A percentile compares a stretch with the other conserved stretches of the same genome.
phyloP scores from a whole-genome alignment of 176 grass and related monocot species.

The Musa beccarii region DNA sequence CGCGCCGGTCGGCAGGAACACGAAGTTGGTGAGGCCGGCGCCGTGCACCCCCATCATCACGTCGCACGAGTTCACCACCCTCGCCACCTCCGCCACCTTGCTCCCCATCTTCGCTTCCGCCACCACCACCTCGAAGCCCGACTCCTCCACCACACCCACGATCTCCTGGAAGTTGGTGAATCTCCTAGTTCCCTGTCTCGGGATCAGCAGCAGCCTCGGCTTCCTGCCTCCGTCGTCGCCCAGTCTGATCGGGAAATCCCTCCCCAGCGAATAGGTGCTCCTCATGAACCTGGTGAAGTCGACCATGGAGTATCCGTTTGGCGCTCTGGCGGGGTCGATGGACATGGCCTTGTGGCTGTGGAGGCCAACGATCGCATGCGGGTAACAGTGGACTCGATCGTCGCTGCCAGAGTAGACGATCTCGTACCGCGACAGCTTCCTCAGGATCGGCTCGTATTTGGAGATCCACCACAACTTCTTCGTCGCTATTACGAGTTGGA shows the following conservation, averaged over 20 bases:
- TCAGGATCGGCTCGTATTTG: background rate
- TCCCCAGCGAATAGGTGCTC: background rate
- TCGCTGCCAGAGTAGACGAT: background rate
- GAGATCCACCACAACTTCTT: background rate
- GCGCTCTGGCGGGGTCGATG: background rate
- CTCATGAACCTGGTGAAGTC: conserved; percentile 2
- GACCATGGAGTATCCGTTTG: background rate
- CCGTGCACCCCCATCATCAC: conserved; percentile 67
- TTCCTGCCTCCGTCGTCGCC: background rate
- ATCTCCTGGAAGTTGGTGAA: background rate
- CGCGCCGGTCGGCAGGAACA: conserved; percentile 41
- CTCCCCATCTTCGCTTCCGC: background rate
- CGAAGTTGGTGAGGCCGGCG: conserved; percentile 56
- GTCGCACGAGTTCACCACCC: conserved; percentile 53
- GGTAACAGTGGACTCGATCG: background rate
- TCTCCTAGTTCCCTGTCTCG: background rate
- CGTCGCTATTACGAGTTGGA: background rate
- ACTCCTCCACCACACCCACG: background rate
- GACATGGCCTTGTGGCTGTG: background rate
- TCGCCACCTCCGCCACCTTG: conserved; percentile 33
- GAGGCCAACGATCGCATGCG: conserved; percentile 1
- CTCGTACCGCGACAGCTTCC: conserved; percentile 4
- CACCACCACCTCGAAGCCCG: conserved; percentile 10
- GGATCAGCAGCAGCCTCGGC: conserved; percentile 1
- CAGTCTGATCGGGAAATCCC: background rate